Percentiles rank a stretch among this genome's conserved stretches.
Conservation (phyloP, 805 yeast species). For the Teunomyces aglyptinius region DNA sequence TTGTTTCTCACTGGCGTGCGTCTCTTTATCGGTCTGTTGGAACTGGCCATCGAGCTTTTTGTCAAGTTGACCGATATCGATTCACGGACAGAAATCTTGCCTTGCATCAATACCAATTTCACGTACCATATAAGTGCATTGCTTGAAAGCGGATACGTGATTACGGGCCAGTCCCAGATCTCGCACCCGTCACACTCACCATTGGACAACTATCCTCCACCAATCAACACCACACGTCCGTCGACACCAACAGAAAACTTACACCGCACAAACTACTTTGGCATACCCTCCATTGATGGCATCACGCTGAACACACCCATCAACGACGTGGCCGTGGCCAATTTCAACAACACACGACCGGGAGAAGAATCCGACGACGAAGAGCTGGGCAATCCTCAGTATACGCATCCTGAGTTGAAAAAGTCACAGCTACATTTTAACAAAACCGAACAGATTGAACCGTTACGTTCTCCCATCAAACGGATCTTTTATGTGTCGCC, state of each 20-base stretch:
- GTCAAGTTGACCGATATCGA: conserved; percentile 61
- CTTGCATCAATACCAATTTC: conserved; percentile 81
- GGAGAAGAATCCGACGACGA: conserved; percentile 22
- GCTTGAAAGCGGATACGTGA: conserved; percentile 63
- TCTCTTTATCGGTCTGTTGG: conserved; percentile 78
- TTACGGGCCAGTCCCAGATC: conserved; percentile 90
- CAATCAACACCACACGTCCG: conserved; percentile 16
- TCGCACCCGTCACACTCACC: conserved; percentile 66
- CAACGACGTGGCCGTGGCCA: conserved; percentile 5
- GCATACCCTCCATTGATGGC: conserved; percentile 7
- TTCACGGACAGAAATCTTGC: conserved; percentile 56
- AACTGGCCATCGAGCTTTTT: conserved; percentile 76
- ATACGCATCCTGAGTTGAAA: conserved; percentile 74
- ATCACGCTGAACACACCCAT: conserved; percentile 1
- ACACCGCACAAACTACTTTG: conserved; percentile 2
- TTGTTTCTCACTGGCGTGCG: conserved; percentile 79
- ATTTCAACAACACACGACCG: neutral
- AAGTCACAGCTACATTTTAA: conserved; percentile 73
- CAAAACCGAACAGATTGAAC: conserved; percentile 51
- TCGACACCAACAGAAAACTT: conserved; percentile 14
- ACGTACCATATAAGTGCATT: conserved; percentile 83
- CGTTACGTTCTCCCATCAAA: conserved; percentile 71
- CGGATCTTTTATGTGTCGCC: conserved; percentile 80
- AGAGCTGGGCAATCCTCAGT: conserved; percentile 62
- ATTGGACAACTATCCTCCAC: conserved; percentile 16